A percentile compares a stretch with the other conserved stretches of the same genome.
These are phyloP conservation scores for Stagonosporopsis cucurbitacearum DNA, from an alignment of 2,329 filamentous ascomycete genomes.

Conservation along the genomic window DNA sequence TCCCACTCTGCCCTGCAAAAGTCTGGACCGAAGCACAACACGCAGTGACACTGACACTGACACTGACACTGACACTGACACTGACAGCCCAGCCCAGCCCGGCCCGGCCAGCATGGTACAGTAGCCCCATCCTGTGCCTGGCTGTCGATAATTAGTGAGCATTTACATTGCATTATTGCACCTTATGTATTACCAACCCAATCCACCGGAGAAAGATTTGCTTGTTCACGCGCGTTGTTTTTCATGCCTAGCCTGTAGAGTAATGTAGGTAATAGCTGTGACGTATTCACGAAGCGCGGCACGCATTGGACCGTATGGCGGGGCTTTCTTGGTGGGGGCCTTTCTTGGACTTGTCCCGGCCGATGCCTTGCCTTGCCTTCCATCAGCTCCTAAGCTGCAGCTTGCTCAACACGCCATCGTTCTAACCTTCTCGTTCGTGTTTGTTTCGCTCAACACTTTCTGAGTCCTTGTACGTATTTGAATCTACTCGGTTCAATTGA, in stretches of 20 bases:
- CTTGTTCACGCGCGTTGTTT: slow-evolving; percentile 9
- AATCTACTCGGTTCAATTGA: slow-evolving; percentile 21
- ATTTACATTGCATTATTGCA: slow-evolving; percentile 30
- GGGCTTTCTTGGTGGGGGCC: slow-evolving; percentile 19
- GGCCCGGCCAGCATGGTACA: too few relatives aligned
- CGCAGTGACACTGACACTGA: background rate
- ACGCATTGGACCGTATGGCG: slow-evolving; percentile 9
- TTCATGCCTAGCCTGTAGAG: too few relatives aligned
- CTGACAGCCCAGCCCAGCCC: too few relatives aligned
- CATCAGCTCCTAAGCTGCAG: slow-evolving; percentile 17
- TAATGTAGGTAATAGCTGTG: slow-evolving; percentile 30
- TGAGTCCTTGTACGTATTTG: too few relatives aligned
- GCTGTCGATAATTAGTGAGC: slow-evolving; percentile 40
- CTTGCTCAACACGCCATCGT: slow-evolving; percentile 20
- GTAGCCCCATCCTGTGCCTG: background rate
- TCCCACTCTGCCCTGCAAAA: slow-evolving; percentile 33
- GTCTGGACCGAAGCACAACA: background rate
- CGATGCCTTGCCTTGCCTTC: too few relatives aligned
- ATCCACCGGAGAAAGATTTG: slow-evolving; percentile 29
- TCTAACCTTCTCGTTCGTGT: slow-evolving; percentile 6
- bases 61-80: background rate
- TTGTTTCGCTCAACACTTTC: slow-evolving; percentile 10
- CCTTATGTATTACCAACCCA: too few relatives aligned
- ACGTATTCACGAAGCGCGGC: slow-evolving; percentile 22
- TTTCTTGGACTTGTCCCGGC: slow-evolving; percentile 19